Evolutionary conservation across 805 yeast species (phyloP), one percentile per base, ranked within the genome.

Genomic region (Starmera caribaea): DNA sequence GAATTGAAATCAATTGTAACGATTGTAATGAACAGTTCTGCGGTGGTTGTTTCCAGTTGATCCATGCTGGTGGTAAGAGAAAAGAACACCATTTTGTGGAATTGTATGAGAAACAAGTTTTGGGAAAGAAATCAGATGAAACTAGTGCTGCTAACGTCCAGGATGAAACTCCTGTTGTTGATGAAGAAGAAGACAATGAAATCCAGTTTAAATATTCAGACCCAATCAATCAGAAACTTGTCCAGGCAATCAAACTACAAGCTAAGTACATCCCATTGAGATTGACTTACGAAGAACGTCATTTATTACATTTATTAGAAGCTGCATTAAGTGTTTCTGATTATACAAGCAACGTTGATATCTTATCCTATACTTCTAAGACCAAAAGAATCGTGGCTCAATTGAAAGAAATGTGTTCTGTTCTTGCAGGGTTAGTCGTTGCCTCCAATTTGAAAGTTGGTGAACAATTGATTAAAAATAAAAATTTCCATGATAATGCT

Each of bases 261-360:
- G 56, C 76, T 30, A 57, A 65, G 43, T 82, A 67, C 48, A 77
- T 83, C 38, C 94, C 94, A 13, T 54, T 83, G 67, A 69, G 94
- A 45, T 65, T 83, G 29, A 70, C 81, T 0, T 61, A 62, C 36
- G 82, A 78, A 35, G 94, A 83, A 55, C 71, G 94, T 46, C 82
- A 80, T 55, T 56, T 79, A 32, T 59, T 83, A 39, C 66, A 81
- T 42, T 59, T 83, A 33, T 61, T 82, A 34, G 88, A 83, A 46
- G 88, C 92, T 2, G 88, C 89, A 0, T 62, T 83, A 38, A 74
- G 79, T 47, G 94, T 83, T 10, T 77, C 85, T 13, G 90, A 83
- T 49, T 83, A 83, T 53, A 83, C 90, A 0, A 89, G 82, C 50
- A 74, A 76, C 49, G 87, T 83, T 34, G 94, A 83, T 55, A 76